Conservation (phyloP, 352 stramenopile genomes). For the Thraustochytrium sp. region DNA sequence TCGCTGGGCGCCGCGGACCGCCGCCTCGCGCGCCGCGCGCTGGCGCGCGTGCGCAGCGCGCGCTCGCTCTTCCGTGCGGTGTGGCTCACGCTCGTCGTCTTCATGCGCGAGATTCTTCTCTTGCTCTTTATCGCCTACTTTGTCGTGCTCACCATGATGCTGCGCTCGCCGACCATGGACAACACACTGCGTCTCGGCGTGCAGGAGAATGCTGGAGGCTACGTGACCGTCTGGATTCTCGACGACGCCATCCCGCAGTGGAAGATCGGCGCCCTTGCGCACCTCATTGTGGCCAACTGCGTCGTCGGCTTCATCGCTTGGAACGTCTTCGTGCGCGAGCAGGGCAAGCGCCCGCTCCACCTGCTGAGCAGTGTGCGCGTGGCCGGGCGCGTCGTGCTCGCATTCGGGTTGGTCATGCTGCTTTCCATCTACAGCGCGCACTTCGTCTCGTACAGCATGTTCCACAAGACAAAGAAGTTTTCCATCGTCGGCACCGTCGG, state of each 20-base stretch:
- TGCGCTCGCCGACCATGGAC: not conserved
- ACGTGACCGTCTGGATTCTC: not conserved
- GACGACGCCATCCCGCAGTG: constrained; percentile 21
- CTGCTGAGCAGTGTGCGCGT: not conserved
- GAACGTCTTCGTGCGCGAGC: not conserved
- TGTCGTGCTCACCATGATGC: not conserved
- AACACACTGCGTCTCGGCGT: not conserved
- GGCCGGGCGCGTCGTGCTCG: not conserved
- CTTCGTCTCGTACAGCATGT: constrained; percentile 23
- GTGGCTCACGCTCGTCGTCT: not conserved
- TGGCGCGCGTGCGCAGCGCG: not conserved
- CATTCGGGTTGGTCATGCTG: not conserved
- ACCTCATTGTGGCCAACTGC: constrained; percentile 24
- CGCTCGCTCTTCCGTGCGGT: not conserved
- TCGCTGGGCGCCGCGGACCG: not conserved
- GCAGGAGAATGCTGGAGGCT: not conserved
- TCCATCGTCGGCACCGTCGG: constrained; percentile 21
- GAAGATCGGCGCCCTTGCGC: constrained; percentile 1
- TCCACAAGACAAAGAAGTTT: not conserved
- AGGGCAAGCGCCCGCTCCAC: not conserved
- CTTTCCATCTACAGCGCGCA: constrained; percentile 21
- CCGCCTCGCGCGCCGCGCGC: not conserved
- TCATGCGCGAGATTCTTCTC: constrained; percentile 6
- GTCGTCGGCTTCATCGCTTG: not conserved
- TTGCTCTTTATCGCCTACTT: not conserved